Evolutionary conservation across 1,284 basidiomycete species (phyloP).

Genomic region (Vanrija pseudolonga): DNA sequence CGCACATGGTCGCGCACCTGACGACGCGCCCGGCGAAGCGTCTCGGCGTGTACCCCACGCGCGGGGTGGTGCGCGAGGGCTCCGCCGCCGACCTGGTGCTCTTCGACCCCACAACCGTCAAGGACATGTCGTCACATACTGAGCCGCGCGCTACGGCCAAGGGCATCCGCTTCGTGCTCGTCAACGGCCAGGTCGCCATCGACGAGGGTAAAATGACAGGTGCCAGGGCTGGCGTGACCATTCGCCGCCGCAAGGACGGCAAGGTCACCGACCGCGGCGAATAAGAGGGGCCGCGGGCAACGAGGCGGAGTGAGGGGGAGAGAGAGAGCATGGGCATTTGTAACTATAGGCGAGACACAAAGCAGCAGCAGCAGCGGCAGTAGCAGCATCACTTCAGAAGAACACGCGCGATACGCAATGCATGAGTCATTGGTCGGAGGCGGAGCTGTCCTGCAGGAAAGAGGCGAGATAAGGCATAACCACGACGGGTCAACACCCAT

Average conservation of each 20-base stretch:
- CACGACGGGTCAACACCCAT: too few species aligned
- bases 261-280: slow-evolving; percentile 12
- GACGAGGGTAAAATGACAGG: slow-evolving; percentile 35
- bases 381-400: too few species aligned
- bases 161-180: slow-evolving; percentile 40
- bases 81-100: slow-evolving; percentile 44
- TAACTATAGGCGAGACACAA: neutral
- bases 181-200: slow-evolving; percentile 40
- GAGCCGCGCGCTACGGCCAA: slow-evolving; percentile 24
- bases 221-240: slow-evolving; percentile 32
- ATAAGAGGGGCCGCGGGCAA: too few species aligned
- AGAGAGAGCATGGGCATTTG: neutral
- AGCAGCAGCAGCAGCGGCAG: too few species aligned
- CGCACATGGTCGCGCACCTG: slow-evolving; percentile 42
- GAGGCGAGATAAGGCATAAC: too few species aligned
- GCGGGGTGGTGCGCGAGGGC: slow-evolving; percentile 34
- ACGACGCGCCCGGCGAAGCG: slow-evolving; percentile 45
- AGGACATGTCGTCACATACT: slow-evolving; percentile 34
- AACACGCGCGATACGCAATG: too few species aligned
- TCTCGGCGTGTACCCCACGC: slow-evolving; percentile 36
- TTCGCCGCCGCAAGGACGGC: slow-evolving; percentile 50
- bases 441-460: too few species aligned
- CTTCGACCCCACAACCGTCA: slow-evolving; percentile 37
- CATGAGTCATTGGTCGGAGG: too few species aligned
- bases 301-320: neutral